These are phyloP conservation scores for Paradendryphiella salina DNA, from an alignment of 2,329 filamentous ascomycete genomes.

Conservation along the genomic window DNA sequence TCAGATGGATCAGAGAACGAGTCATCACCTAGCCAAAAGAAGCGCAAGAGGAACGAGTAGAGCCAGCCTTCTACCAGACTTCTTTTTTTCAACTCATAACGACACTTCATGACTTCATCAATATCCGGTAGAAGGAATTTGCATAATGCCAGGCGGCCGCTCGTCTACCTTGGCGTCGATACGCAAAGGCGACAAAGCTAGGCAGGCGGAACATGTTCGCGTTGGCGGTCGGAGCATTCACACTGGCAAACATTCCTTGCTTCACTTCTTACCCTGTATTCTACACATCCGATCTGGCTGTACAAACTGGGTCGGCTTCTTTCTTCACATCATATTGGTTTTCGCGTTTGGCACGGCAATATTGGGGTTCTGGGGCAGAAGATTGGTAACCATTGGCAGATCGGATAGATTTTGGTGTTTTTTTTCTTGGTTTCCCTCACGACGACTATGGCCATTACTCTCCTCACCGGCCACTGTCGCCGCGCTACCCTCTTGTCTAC, in stretches of 20 bases:
- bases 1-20: slow-evolving; percentile 47
- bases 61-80: slow-evolving; percentile 31
- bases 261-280: slow-evolving; percentile 34
- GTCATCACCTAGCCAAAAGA: slow-evolving; percentile 56
- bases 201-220: slow-evolving; percentile 36
- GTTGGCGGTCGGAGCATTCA: slow-evolving; percentile 24
- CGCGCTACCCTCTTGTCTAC: slow-evolving; percentile 23
- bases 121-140: slow-evolving; percentile 34
- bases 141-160: slow-evolving; percentile 31
- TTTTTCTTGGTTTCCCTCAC: slow-evolving; percentile 29
- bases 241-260: slow-evolving; percentile 33
- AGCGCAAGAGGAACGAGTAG: slow-evolving; percentile 70
- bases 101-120: slow-evolving; percentile 42
- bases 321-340: slow-evolving; percentile 22
- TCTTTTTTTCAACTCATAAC: slow-evolving; percentile 35
- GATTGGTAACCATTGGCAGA: slow-evolving; percentile 18
- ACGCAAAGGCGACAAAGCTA: slow-evolving; percentile 40
- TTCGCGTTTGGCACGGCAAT: slow-evolving; percentile 32
- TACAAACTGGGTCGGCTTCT: slow-evolving; percentile 25
- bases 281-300: slow-evolving; percentile 28
- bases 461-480: slow-evolving; percentile 36
- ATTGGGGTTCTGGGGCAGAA: slow-evolving; percentile 22
- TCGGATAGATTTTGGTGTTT: slow-evolving; percentile 37
- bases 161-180: slow-evolving; percentile 40
- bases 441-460: slow-evolving; percentile 36